These are phyloP conservation scores for Salisapilia sapeloensis DNA, from an alignment of 352 stramenopile species.

Conservation along the genomic window DNA sequence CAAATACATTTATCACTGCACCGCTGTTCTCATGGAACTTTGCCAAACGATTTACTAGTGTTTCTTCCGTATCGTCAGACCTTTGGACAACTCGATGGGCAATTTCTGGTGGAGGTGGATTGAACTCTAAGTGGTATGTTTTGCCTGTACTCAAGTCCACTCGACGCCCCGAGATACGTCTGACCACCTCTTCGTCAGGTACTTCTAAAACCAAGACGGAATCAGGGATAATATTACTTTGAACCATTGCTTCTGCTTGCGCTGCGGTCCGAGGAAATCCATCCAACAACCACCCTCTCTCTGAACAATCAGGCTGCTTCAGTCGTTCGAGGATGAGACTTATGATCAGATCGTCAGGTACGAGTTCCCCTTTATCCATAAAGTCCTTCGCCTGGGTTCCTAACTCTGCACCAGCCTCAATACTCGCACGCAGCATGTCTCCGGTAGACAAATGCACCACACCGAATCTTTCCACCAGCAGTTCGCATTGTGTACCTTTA, in stretches of 20 bases:
- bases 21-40: slow-evolving; percentile 66
- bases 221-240: slow-evolving; percentile 53
- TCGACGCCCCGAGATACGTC: slow-evolving; percentile 90
- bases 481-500: slow-evolving; percentile 91
- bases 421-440: slow-evolving; percentile 83
- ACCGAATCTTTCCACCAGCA: slow-evolving; percentile 73
- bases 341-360: slow-evolving; percentile 88
- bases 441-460: slow-evolving; percentile 88
- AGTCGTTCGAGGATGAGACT: slow-evolving; percentile 68
- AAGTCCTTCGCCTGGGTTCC: slow-evolving; percentile 73
- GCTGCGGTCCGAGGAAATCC: slow-evolving; percentile 83
- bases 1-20: slow-evolving; percentile 26
- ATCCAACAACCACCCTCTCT: slow-evolving; percentile 85
- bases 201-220: slow-evolving; percentile 90
- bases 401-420: slow-evolving; percentile 38
- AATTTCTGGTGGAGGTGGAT: slow-evolving; percentile 64
- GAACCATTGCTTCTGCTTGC: slow-evolving; percentile 73
- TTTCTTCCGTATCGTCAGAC: slow-evolving; percentile 88
- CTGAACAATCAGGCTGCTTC: slow-evolving; percentile 60
- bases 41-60: slow-evolving; percentile 68
- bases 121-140: slow-evolving; percentile 94
- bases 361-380: slow-evolving; percentile 83
- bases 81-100: slow-evolving; percentile 63
- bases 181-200: slow-evolving; percentile 87
- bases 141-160: slow-evolving; percentile 87